phyloP scores from a whole-genome alignment of 257 asterid genomes.

The Datura wrightii region DNA sequence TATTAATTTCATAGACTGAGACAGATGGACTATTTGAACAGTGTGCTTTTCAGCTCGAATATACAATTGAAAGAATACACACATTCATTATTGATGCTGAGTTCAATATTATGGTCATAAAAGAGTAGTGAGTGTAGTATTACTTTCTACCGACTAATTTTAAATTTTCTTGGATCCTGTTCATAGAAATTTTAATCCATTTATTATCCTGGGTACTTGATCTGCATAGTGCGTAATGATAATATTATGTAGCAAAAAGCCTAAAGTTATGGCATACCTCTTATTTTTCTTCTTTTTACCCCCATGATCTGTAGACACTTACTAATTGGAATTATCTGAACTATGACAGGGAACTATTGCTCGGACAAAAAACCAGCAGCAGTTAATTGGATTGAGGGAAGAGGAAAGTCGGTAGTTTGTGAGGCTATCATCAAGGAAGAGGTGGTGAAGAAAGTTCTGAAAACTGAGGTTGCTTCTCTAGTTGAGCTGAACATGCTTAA shows the following conservation, averaged over 20 bases:
- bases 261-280: not conserved
- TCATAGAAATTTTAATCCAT: too few species aligned
- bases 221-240: too few species aligned
- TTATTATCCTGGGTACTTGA: too few species aligned
- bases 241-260: not conserved
- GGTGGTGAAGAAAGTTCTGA: conserved; percentile 54
- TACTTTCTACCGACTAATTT: too few species aligned
- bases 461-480: conserved; percentile 53
- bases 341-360: conserved; percentile 50
- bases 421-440: conserved; percentile 61
- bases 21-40: not conserved
- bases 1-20: too few species aligned
- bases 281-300: not conserved
- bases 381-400: conserved; percentile 66
- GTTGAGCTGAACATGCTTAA: conserved; percentile 64
- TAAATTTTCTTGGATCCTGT: not conserved
- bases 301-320: not conserved
- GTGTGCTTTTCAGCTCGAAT: not conserved
- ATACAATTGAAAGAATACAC: not conserved
- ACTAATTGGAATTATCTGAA: not conserved
- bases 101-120: not conserved
- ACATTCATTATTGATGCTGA: not conserved
- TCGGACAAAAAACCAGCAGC: conserved; percentile 64
- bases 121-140: too few species aligned
- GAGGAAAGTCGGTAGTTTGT: conserved; percentile 61